phyloP scores from a whole-genome alignment of 257 asterid species.

The Solanum lycopersicoides region DNA sequence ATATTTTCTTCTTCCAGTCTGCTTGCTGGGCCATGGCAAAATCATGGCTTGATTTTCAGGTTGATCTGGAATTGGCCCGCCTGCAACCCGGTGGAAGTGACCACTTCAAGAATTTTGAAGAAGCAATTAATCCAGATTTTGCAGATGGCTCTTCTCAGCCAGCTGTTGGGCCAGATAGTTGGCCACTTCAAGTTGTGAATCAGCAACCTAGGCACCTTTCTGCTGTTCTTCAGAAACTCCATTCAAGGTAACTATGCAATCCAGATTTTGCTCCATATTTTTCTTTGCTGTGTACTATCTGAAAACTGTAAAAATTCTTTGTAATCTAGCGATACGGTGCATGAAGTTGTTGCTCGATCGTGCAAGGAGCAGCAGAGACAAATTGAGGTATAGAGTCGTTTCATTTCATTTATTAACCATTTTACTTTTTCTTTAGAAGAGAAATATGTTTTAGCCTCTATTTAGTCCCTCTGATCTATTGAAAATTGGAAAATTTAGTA shows the following conservation, averaged over 20 bases:
- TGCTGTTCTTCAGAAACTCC: constrained; percentile 96
- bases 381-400: constrained; percentile 54
- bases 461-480: neutral
- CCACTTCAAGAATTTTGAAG: constrained; percentile 60
- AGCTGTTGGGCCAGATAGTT: constrained; percentile 50
- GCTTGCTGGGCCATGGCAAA: constrained; percentile 99
- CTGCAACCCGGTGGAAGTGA: constrained; percentile 52
- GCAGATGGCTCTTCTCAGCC: constrained; percentile 47
- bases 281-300: neutral
- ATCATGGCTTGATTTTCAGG: constrained; percentile 94
- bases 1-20: constrained; percentile 51
- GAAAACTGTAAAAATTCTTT: constrained; percentile 1
- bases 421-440: neutral
- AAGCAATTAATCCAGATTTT: constrained; percentile 61
- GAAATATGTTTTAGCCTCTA: neutral
- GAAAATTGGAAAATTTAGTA: neutral
- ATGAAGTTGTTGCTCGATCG: constrained; percentile 86
- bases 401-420: neutral
- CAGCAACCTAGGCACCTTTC: constrained; percentile 88
- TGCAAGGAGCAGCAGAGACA: constrained; percentile 98
- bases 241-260: constrained; percentile 56
- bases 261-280: neutral
- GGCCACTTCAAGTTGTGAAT: constrained; percentile 89
- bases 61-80: constrained; percentile 62
- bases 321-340: constrained; percentile 66